Percentiles rank a stretch among this genome's conserved stretches.
These are phyloP conservation scores for Trypanosoma conorhini DNA, from an alignment of 208 protist genomes.

Conservation along the genomic window DNA sequence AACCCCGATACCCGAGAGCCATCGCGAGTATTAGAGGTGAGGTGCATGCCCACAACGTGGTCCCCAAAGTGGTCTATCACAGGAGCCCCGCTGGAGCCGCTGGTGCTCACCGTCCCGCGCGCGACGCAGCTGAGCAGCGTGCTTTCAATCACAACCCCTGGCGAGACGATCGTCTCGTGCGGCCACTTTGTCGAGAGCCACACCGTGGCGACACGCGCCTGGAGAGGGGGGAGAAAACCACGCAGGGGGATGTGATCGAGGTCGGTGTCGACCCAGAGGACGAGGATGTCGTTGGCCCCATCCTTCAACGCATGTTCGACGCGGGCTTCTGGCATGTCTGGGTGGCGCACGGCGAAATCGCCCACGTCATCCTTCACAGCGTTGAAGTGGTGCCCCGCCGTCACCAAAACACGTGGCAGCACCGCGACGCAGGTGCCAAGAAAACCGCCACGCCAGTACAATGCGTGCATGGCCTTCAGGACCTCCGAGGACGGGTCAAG, in stretches of 20 bases:
- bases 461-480: constrained; percentile 51
- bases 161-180: constrained; percentile 74
- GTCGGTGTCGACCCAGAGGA: constrained; percentile 70
- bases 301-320: constrained; percentile 73
- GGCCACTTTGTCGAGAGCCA: constrained; percentile 80
- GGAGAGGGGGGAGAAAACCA: constrained; percentile 56
- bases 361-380: constrained; percentile 71
- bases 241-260: constrained; percentile 41
- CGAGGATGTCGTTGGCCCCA: constrained; percentile 54
- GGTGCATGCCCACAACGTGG: constrained; percentile 79
- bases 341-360: constrained; percentile 66
- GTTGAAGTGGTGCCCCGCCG: constrained; percentile 86
- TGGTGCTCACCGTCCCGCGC: constrained; percentile 77
- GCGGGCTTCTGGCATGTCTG: constrained; percentile 29
- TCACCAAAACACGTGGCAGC: constrained; percentile 49
- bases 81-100: constrained; percentile 80
- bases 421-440: constrained; percentile 83
- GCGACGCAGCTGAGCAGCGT: constrained; percentile 43
- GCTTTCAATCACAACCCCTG: constrained; percentile 78
- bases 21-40: constrained; percentile 79
- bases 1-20: constrained; percentile 83
- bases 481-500: constrained; percentile 37
- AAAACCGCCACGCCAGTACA: constrained; percentile 77
- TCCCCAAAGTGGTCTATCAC: constrained; percentile 82
- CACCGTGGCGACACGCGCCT: constrained; percentile 65